phyloP scores from a whole-genome alignment of 164 flowering plant genomes.

The Hamamelis virginiana region DNA sequence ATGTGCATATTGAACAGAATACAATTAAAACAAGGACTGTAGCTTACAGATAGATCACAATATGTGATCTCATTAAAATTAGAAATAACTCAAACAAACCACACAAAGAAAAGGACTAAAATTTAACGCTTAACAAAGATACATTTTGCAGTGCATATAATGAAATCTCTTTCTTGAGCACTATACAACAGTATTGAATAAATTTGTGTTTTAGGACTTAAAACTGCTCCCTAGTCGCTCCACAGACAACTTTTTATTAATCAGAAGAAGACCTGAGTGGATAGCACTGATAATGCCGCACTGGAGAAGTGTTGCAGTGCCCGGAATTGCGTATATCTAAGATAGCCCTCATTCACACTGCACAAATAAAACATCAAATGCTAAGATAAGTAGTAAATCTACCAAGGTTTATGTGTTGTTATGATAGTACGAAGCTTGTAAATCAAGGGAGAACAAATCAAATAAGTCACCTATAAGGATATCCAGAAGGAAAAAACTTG shows the following conservation, averaged over 20 bases:
- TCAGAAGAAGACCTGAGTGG: slow-evolving; percentile 80
- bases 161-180: slow-evolving; percentile 2
- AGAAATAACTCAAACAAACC: background rate
- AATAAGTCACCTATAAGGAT: slow-evolving; percentile 79
- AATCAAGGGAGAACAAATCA: background rate
- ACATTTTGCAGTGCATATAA: background rate
- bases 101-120: background rate
- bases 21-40: background rate
- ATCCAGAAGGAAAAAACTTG: slow-evolving; percentile 90
- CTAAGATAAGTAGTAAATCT: background rate
- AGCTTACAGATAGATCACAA: background rate
- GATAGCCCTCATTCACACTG: slow-evolving; percentile 95
- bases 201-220: background rate
- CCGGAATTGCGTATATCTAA: slow-evolving; percentile 86
- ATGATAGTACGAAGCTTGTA: background rate
- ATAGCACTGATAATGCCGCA: slow-evolving; percentile 89
- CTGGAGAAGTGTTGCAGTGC: slow-evolving; percentile 88
- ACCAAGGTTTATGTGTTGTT: background rate
- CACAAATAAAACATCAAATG: slow-evolving; percentile 16
- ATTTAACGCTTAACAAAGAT: background rate
- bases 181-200: background rate
- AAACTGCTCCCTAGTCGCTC: background rate
- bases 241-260: background rate
- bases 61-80: background rate
- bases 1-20: background rate